Evolutionary conservation across 1,284 basidiomycete genomes (phyloP), one percentile per base, ranked within the genome.

Genomic region (Ustilago trichophora): DNA sequence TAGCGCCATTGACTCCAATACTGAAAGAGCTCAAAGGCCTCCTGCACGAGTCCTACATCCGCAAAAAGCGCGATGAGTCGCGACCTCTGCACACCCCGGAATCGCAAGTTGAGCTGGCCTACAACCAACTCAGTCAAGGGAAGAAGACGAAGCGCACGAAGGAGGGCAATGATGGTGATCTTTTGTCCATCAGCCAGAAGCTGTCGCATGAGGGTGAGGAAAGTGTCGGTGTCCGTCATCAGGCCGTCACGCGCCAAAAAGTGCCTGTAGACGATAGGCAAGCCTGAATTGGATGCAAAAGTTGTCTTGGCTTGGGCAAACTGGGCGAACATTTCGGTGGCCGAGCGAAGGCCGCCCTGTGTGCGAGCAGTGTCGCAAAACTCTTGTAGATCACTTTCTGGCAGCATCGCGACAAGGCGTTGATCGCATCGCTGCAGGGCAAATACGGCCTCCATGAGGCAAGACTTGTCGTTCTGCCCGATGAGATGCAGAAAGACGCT

Each of bases 261-360:
- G 31, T 69, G 55, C 31, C 32, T 54, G 32, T 8, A 29, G 6
- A 29, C 36, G 13, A 10, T 2, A 19, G 40, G 38, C 40, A 53
- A 22, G 22, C 15, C 21, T 4, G 24, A 16, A 4, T 22, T 56
- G 13, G 32, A 41, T 10, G 19, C 32, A 6, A 32, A 15, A 3
- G 53, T 49, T 4, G 58, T 54, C 29, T 59, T 64, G 47, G 66
- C 66, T 32, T 59, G 59, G 51, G 56, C 45, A 26, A 69, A 35
- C 19, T 36, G 44, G 4, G 42, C 11, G 33, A 49, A 69, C 11
- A 34, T 34, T 31, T 59, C 54, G 22, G 32, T 29, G 4, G 59
- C 55, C 6, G 56, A n/a, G 12, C 22, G 12, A 1, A 31, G n/a
- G 6, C 27, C 29, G 13, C 41, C 21, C 9, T 22, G 15, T 16